A percentile compares a stretch with the other conserved stretches of the same genome.
phyloP scores from a whole-genome alignment of 306 rosid genomes.

The Ormosia semicastrata region DNA sequence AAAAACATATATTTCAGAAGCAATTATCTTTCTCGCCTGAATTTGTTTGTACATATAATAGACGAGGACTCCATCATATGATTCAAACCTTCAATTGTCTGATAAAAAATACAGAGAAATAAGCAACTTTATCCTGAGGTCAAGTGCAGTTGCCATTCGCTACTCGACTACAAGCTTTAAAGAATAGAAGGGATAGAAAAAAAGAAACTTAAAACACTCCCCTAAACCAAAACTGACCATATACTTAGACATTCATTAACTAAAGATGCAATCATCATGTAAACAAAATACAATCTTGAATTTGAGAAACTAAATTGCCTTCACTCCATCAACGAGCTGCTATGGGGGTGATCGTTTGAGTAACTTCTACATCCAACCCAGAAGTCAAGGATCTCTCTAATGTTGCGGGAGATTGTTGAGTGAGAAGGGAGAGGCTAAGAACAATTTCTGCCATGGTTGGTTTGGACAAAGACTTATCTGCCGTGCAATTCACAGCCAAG shows the following conservation, averaged over 20 bases:
- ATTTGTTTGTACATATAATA: slow-evolving; percentile 3
- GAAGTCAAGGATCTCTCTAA: slow-evolving; percentile 37
- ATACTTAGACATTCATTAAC: background rate
- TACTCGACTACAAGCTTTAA: background rate
- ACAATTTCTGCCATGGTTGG: slow-evolving; percentile 58
- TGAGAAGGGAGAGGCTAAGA: slow-evolving; percentile 53
- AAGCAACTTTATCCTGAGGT: slow-evolving; percentile 15
- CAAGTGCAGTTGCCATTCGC: slow-evolving; percentile 5
- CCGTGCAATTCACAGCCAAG: slow-evolving; percentile 59
- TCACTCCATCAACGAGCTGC: slow-evolving; percentile 41
- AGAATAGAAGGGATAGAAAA: background rate
- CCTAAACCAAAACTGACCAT: background rate
- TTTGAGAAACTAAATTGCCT: slow-evolving; percentile 18
- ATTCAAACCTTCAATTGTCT: background rate
- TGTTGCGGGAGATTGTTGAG: slow-evolving; percentile 23
- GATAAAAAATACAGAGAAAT: background rate
- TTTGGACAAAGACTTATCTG: slow-evolving; percentile 53
- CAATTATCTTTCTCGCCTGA: background rate
- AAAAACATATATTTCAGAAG: background rate
- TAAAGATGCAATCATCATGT: background rate
- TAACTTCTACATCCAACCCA: slow-evolving; percentile 36
- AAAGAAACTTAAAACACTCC: background rate
- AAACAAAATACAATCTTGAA: slow-evolving; percentile 9
- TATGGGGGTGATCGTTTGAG: slow-evolving; percentile 29
- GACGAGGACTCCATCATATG: background rate